Evolutionary conservation across 768 basidiomycete genomes (phyloP), one percentile per base, ranked within the genome.

Genomic region (Mycena rosella): DNA sequence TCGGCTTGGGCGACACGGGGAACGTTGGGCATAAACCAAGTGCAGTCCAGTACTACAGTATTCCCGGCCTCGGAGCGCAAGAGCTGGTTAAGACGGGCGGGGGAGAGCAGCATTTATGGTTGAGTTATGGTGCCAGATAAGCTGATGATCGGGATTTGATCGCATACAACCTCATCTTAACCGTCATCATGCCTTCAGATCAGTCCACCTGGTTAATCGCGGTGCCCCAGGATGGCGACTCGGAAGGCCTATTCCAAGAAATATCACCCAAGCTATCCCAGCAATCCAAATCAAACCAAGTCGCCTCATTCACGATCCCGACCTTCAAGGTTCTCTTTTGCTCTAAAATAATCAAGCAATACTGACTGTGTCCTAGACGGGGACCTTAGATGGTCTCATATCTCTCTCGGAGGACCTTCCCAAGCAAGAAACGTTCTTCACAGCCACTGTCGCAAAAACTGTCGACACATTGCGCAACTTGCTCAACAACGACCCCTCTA

Each of bases 21-120:
- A 36, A 91, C 87, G 77, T 90, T 93, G 56, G 96, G 97, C 97
- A 98, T 98, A 78, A 94, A 91, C 97, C 96, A 98, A 55, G 89
- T 90, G 26, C 90, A 89, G 74, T 99, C 97, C 36, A 91, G 82
- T 70, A 91, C 78, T 34, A 89, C 78, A 52, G 79, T 65, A 11
- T 81, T 69, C 29, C 72, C 75, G 3, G 79, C 74, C 30, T 82
- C 74, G 13, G 76, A 49, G 27, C 36, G 32, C 9, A 71, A 67
- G 30, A 79, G 77, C 48, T 83, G 80, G 30, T 77, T 80, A 45
- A 87, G 81, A 69, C 86, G 79, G 20, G 78, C 70, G 0, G 91
- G 90, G 3, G 86, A 84, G 56, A 91, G 73, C 24, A 90, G 72
- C 20, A 89, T 79, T 3, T 82, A n/a, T n/a, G n/a, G n/a, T n/a